Evolutionary conservation across 2,329 filamentous ascomycete genomes (phyloP).

Genomic region (Zasmidium cellare): DNA sequence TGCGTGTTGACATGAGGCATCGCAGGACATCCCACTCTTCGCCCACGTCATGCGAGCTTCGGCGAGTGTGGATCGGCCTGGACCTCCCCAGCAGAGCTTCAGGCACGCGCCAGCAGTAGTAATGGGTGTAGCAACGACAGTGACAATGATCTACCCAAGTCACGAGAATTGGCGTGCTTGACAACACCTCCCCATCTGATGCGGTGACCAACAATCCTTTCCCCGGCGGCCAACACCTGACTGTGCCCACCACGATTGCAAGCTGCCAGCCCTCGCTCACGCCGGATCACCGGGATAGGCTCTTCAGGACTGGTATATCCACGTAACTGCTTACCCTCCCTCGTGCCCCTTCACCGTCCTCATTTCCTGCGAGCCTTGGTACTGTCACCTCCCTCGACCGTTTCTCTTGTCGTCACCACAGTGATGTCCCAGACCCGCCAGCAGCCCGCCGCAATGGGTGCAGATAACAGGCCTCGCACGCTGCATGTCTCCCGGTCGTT

Average conservation of each 20-base stretch:
- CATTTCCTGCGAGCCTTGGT: constrained; percentile 8
- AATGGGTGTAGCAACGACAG: no score
- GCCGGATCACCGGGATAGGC: no score
- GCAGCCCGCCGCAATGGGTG: constrained; percentile 16
- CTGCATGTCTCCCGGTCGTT: constrained; percentile 50
- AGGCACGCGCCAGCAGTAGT: no score
- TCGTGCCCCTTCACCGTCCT: not conserved
- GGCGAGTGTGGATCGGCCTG: no score
- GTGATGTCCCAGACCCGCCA: constrained; percentile 15
- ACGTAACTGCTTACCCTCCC: not conserved
- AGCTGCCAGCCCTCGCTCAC: no score
- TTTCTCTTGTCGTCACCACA: not conserved
- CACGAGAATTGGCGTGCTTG: no score
- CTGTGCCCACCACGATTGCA: not conserved
- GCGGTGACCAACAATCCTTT: no score
- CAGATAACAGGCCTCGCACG: constrained; percentile 30
- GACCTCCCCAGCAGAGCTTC: no score
- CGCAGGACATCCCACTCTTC: not conserved
- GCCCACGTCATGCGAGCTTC: no score
- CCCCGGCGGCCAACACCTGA: no score
- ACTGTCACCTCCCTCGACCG: not conserved
- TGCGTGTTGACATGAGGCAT: not conserved
- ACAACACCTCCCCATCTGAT: no score
- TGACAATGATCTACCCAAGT: no score
- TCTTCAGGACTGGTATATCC: not conserved